A percentile compares a stretch with the other conserved stretches of the same genome.
These are phyloP conservation scores for Groenewaldozyma tartarivorans DNA, from an alignment of 805 yeast species.

Conservation along the genomic window DNA sequence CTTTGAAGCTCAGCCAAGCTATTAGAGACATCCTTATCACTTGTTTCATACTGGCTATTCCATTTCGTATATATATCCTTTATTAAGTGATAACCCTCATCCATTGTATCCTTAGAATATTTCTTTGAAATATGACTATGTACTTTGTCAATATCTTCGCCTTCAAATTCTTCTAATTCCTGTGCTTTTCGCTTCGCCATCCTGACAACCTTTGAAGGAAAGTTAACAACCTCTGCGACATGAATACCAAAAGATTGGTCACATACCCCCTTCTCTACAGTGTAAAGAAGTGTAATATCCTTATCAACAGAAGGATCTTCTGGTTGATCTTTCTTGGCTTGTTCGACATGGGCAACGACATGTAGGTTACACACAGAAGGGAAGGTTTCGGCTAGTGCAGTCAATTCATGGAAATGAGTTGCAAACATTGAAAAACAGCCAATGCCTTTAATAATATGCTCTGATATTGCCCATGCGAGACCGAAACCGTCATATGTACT, in stretches of 20 bases:
- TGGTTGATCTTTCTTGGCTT: slow-evolving; percentile 21
- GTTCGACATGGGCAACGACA: slow-evolving; percentile 80
- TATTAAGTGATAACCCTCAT: slow-evolving; percentile 42
- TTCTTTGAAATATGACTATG: slow-evolving; percentile 33
- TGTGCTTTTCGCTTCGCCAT: slow-evolving; percentile 95
- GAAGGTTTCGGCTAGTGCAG: slow-evolving; percentile 57
- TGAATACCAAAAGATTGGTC: slow-evolving; percentile 97
- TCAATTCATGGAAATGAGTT: slow-evolving; percentile 94
- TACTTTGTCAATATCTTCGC: slow-evolving; percentile 28
- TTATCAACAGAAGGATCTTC: slow-evolving; percentile 23
- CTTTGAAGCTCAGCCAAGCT: slow-evolving; percentile 10
- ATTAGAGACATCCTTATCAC: slow-evolving; percentile 5
- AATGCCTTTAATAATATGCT: slow-evolving; percentile 61
- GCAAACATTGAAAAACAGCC: slow-evolving; percentile 84
- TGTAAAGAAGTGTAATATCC: slow-evolving; percentile 81
- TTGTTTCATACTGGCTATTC: slow-evolving; percentile 17
- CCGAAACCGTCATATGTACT: slow-evolving; percentile 96
- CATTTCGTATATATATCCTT: slow-evolving; percentile 35
- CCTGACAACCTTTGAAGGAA: slow-evolving; percentile 77
- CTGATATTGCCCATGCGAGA: slow-evolving; percentile 92
- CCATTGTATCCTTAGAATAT: slow-evolving; percentile 43
- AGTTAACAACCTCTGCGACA: slow-evolving; percentile 92
- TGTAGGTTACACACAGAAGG: slow-evolving; percentile 69
- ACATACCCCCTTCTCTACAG: slow-evolving; percentile 92
- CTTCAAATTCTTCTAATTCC: slow-evolving; percentile 62